Conservation (phyloP, 371 early-diverging fungal species). For the Rhizopus sp. region DNA sequence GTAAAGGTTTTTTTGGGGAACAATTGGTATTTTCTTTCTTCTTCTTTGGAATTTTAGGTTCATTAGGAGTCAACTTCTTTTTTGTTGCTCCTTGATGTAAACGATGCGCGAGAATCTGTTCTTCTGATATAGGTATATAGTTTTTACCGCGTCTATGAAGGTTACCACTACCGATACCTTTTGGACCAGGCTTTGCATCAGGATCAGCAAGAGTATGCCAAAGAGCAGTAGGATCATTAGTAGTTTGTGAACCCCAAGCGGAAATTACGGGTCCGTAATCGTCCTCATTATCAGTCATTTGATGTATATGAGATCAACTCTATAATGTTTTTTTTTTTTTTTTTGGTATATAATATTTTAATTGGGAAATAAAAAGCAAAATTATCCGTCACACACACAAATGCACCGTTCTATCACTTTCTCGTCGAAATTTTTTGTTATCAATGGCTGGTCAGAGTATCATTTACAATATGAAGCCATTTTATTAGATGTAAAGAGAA, state of each 20-base stretch:
- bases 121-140: slow-evolving; percentile 29
- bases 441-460: too few species aligned
- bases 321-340: background rate
- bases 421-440: too few species aligned
- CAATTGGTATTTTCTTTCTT: background rate
- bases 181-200: slow-evolving; percentile 9
- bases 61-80: slow-evolving; percentile 2
- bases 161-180: slow-evolving; percentile 28
- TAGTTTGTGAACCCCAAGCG: slow-evolving; percentile 20
- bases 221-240: background rate
- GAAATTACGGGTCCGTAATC: slow-evolving; percentile 21
- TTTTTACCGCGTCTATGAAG: slow-evolving; percentile 28
- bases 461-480: background rate
- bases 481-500: background rate
- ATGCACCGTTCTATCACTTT: too few species aligned
- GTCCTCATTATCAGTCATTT: slow-evolving; percentile 20
- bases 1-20: background rate
- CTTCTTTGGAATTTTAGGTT: background rate
- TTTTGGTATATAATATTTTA: background rate
- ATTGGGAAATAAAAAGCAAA: background rate
- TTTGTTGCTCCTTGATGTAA: slow-evolving; percentile 11
- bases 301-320: too few species aligned
- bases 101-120: slow-evolving; percentile 22
- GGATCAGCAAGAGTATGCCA: slow-evolving; percentile 29
- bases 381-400: too few species aligned